Evolutionary conservation across 164 flowering plant genomes (phyloP), one percentile per base, ranked within the genome.

Genomic region (Liriodendron chinense): DNA sequence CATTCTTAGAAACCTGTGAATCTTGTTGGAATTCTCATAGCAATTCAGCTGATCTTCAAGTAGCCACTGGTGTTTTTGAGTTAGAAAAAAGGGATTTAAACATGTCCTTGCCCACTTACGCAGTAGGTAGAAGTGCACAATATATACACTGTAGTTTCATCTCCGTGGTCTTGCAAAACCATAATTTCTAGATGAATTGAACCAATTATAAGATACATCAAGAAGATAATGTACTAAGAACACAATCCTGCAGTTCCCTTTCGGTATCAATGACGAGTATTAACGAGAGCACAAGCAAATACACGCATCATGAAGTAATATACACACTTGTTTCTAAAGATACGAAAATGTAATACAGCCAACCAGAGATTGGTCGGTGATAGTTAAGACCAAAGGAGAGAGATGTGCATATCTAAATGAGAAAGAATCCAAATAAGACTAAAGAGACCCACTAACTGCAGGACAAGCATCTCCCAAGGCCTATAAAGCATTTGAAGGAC

Each of bases 361-460:
- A 64, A 64, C 18, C 12, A 21, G 21, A 7, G 65, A 64, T 14
- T 64, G 34, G 26, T 24, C 67, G n/a, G 71, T 13, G 25, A 10
- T 7, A n/a, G 71, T 34, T 34, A 20, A 7, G 48, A 26, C 53
- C 50, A 68, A 20, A 26, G 69, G 69, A 67, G 69, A 28, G 10
- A 68, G 4, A 12, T 18, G 25, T 47, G 49, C 25, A 68, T 18
- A 21, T n/a, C 18, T 2, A 24, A 67, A 24, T 14, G 70, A 14
- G 12, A n/a, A 68, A 26, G 25, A 68, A 26, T 25, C 23, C 71
- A 69, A 69, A 16, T 25, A 68, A 26, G n/a, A 25, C n/a, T 25
- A 8, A 24, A 79, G 78, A 72, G 69, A 66, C 61, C 76, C 56
- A 53, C 22, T 43, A 66, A 63, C 75, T 69, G 70, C 71, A 59